Evolutionary conservation across 164 flowering plant species (phyloP), one percentile per base, ranked within the genome.

Genomic region (Annona cherimola): DNA sequence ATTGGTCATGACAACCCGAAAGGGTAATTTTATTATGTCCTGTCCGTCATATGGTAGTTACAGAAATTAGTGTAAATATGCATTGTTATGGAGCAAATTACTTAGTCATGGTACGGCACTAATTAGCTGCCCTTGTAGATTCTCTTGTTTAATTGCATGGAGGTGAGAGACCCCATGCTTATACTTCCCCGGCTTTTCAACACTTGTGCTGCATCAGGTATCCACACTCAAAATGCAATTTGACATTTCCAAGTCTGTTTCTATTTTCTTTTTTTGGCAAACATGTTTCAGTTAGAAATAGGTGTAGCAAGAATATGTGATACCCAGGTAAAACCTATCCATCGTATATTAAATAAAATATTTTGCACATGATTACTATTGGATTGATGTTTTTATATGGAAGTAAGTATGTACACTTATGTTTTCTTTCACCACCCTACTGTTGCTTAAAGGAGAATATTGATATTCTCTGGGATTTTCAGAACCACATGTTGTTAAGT

Each of bases 111-210:
- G n/a, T n/a, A n/a, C n/a, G n/a, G n/a, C n/a, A n/a, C 57, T 42
- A 19, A 18, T 66, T 26, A 66, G 39, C 5, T 42, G 11, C n/a
- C 35, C 44, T 69, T 81, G 73, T 75, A 93, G 98, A 79, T 93
- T 79, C 90, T 93, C 57, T 73, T 93, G 54, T 91, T 93, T 80
- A 91, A 93, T 77, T 93, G 98, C 84, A 89, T 87, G 94, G 92
- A 86, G 6, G 86, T 86, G 67, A 88, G 98, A 79, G 91, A 91
- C 74, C 98, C 98, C 45, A 82, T 86, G 63, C 43, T 84, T 74
- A 79, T 93, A 71, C 94, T 93, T 76, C 92, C 91, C 70, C 79
- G 66, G 68, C 93, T 93, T 69, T 79, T 89, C 73, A 77, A 67
- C 57, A 86, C 88, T 5, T 93, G 97, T 81, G 89, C 98, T 71